These are phyloP conservation scores for Phaffia rhodozyma DNA, from an alignment of 1,284 basidiomycete genomes.

Conservation along the genomic window DNA sequence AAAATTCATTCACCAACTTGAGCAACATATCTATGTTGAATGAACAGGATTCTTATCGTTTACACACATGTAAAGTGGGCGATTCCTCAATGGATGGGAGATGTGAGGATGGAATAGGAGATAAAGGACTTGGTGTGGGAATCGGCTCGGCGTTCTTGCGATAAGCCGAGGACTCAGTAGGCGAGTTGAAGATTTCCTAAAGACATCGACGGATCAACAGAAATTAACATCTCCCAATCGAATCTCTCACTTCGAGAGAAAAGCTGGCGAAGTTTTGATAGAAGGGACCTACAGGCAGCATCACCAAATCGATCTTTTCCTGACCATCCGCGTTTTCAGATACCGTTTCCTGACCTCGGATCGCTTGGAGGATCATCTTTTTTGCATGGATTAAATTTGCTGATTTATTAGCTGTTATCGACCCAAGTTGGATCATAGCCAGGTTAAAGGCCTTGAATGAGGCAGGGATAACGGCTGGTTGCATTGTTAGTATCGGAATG, in stretches of 20 bases:
- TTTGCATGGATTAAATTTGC: constrained; percentile 15
- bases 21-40: background rate
- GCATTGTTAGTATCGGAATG: too few species aligned
- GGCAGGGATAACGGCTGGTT: background rate
- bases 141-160: constrained; percentile 17
- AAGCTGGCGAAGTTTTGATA: background rate
- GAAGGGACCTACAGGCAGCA: constrained; percentile 19
- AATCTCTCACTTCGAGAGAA: background rate
- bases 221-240: background rate
- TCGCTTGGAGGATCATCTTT: constrained; percentile 16
- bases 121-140: constrained; percentile 4
- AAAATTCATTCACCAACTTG: background rate
- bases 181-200: constrained; percentile 22
- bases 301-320: constrained; percentile 13
- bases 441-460: constrained; percentile 17
- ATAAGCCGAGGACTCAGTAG: constrained; percentile 17
- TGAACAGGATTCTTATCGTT: background rate
- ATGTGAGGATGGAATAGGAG: background rate
- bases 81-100: constrained; percentile 3
- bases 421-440: constrained; percentile 19
- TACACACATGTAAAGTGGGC: constrained; percentile 6
- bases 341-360: background rate
- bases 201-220: background rate
- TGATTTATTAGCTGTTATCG: constrained; percentile 13
- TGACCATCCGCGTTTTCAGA: background rate